phyloP scores from a whole-genome alignment of 2,329 filamentous ascomycete genomes.

The Fusarium musae region DNA sequence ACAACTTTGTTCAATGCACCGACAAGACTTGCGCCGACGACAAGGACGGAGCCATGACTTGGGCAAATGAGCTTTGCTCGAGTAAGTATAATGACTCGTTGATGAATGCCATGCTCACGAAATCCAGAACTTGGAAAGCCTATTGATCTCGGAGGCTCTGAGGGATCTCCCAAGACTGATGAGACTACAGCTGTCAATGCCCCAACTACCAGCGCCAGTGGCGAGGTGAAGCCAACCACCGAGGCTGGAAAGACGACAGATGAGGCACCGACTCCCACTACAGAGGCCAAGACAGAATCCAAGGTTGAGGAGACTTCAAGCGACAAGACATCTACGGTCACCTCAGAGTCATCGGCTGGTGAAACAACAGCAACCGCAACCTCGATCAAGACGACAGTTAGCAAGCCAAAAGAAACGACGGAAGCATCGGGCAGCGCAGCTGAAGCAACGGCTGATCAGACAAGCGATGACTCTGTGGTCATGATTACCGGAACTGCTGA shows the following conservation, averaged over 20 bases:
- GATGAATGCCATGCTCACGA: background rate
- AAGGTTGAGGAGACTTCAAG: background rate
- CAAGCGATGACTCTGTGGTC: background rate
- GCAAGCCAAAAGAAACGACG: background rate
- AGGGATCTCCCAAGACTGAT: constrained; percentile 1
- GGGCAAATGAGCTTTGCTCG: constrained; percentile 49
- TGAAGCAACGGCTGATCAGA: background rate
- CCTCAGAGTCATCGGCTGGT: background rate
- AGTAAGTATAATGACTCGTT: background rate
- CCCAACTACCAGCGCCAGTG: background rate
- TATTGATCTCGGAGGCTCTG: constrained; percentile 15
- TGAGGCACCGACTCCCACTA: background rate
- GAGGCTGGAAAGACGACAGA: background rate
- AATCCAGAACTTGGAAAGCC: constrained; percentile 20
- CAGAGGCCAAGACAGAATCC: background rate
- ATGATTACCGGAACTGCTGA: background rate
- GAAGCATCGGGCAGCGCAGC: background rate
- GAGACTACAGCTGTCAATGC: background rate
- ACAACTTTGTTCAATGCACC: constrained; percentile 41
- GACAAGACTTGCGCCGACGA: constrained; percentile 18
- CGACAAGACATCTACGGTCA: background rate
- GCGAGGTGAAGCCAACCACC: background rate
- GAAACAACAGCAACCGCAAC: background rate
- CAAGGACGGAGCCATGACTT: constrained; percentile 27
- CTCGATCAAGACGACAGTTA: background rate